Evolutionary conservation across 306 rosid species (phyloP), one percentile per base, ranked within the genome.

Genomic region (Ormosia emarginata): DNA sequence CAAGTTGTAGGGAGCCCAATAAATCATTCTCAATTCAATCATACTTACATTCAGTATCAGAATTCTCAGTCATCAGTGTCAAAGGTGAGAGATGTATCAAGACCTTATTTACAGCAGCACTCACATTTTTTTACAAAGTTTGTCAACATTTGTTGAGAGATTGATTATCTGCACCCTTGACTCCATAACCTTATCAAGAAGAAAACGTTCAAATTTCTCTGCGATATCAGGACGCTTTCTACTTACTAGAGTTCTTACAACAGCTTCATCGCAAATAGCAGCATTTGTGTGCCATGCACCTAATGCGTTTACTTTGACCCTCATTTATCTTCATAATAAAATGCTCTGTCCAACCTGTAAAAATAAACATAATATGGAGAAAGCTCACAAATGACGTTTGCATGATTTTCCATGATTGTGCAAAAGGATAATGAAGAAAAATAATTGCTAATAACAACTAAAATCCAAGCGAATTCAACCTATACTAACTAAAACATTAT

Each of bases 261-360:
- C 89, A 17, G 90, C 85, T 84, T 92, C 99, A 77, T 93, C 95
- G 80, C 99, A 95, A 32, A 91, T 93, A 71, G 93, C 92, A 85
- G 86, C 98, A 95, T 83, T 92, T 89, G 87, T 91, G 91, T 43
- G 94, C 91, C 98, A 92, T 95, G 89, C 99, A 93, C 81, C 87
- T 90, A 71, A 95, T 92, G 58, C 94, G 95, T 83, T 88, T 94
- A 79, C 99, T 95, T 84, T 92, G 99, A 80, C 99, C 99, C 76
- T 95, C 99, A 46, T 91, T 93, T 82, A 95, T 92, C 89, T 92
- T 93, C 58, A 93, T 94, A 75, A 92, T 55, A 83, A 95, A 95
- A 88, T 95, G 97, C 57, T 83, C 91, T 8, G 89, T 92, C 99
- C 99, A 95, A 87, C 98, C 98, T 93, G 83, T 55, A 59, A 82